Evolutionary conservation across 305 asterid species (phyloP).

Genomic region (Withania somnifera): DNA sequence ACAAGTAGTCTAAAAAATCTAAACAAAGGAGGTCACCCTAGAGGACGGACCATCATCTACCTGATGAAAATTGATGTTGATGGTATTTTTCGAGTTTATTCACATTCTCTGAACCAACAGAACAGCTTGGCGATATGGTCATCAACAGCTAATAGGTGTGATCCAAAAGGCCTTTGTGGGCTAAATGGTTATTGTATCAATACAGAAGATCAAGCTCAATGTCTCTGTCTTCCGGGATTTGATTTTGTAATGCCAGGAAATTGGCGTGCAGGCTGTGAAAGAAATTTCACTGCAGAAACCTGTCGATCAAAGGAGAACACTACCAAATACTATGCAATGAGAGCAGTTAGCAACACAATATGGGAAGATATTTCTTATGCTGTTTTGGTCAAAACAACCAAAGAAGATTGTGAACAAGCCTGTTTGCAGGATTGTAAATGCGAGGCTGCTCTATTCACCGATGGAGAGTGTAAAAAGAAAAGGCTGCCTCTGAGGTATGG

Average conservation of each 20-base stretch:
- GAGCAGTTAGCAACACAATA: neutral
- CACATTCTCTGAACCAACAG: slow-evolving; percentile 4
- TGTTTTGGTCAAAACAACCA: neutral
- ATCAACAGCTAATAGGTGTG: slow-evolving; percentile 12
- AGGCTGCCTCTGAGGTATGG: slow-evolving; percentile 39
- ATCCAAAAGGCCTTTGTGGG: slow-evolving; percentile 34
- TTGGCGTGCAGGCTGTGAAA: slow-evolving; percentile 22
- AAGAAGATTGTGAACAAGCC: slow-evolving; percentile 19
- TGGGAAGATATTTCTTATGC: slow-evolving; percentile 22
- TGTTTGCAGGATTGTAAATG: slow-evolving; percentile 41
- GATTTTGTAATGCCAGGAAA: slow-evolving; percentile 6
- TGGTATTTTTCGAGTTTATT: slow-evolving; percentile 29
- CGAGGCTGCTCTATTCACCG: slow-evolving; percentile 20
- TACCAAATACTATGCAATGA: neutral
- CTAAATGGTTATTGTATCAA: slow-evolving; percentile 22
- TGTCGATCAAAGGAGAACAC: slow-evolving; percentile 7
- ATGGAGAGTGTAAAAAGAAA: slow-evolving; percentile 23
- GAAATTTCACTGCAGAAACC: neutral
- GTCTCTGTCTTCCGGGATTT: slow-evolving; percentile 30
- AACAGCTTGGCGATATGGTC: slow-evolving; percentile 14
- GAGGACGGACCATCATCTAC: neutral
- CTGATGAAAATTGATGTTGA: slow-evolving; percentile 22
- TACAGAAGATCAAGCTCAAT: neutral
- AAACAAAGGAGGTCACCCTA: slow-evolving; percentile 6
- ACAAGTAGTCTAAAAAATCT: neutral